Base-by-base conservation (phyloP, 352 stramenopile species). In the Achlya hypogyna region DNA sequence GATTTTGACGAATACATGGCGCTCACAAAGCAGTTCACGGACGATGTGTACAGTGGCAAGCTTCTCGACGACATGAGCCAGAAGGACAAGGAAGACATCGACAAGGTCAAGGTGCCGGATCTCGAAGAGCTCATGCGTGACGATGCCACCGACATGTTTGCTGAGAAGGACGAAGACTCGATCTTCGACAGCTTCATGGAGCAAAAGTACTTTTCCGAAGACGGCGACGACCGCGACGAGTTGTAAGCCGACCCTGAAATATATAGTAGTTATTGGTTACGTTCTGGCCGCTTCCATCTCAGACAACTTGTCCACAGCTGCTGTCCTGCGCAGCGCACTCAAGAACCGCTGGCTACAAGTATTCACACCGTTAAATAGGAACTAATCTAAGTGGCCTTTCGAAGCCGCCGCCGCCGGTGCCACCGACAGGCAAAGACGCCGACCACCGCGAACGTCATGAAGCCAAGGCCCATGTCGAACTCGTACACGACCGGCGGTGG, bases 1-100 rank as follows among this genome's bases (percentile, higher is more conserved):
- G 96, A 99, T 75, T 99, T 99, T 80, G 97, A 99, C 86, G 96
- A 97, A 5, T 99, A 99, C 83, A 98, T 99, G 74, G 81, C 93
- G 71, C 88, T 96, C 31, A 98, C 98, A 70, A 98, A 97, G 74
- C 96, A 99, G 77, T 99, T 99, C 74, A 97, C 98, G 63, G 96
- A 98, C 74, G 97, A 99, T 81, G 95, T 99, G 69, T 99, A 99
- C 84, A 97, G 94, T 34, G 97, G 97, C 69, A 99, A 98, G 65
- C 79, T 99, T 63, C 78, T 99, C 49, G 97, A 91, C 42, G 96
- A 99, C 76, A 98, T 99, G 72, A 97, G 94, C 28, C 95, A 99
- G 71, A 94, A 97, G 76, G 89, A 98, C 71, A 97, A 98, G 75
- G 95, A 98, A 74, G 97, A 98, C 76, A 98, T 99, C 77, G 96